These are phyloP conservation scores for Sugiyamaella castrensis DNA, from an alignment of 1,139 yeast species.

Conservation along the genomic window DNA sequence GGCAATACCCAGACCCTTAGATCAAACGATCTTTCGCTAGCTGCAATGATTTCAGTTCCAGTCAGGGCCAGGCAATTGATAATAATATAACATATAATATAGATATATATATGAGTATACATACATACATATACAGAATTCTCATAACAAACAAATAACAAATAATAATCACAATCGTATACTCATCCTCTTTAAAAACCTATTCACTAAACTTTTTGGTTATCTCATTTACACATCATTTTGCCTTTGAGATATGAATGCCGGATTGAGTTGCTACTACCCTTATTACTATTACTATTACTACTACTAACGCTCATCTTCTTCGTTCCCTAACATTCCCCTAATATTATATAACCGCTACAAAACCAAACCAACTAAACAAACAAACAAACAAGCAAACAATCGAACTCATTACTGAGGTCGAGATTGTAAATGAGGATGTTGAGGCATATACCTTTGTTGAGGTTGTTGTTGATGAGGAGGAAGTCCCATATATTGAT, in stretches of 20 bases:
- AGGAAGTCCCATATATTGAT: conserved; percentile 28
- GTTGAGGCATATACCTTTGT: conserved; percentile 27
- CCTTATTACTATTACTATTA: too few relatives aligned
- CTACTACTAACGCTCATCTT: too few relatives aligned
- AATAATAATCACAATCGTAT: background rate
- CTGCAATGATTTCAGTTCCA: too few relatives aligned
- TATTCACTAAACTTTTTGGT: too few relatives aligned
- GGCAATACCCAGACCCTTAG: too few relatives aligned
- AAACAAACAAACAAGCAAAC: conserved; percentile 4
- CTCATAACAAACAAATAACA: background rate
- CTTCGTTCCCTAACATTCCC: too few relatives aligned
- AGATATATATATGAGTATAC: background rate
- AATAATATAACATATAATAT: conserved; percentile 3
- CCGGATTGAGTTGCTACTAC: too few relatives aligned
- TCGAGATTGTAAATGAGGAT: conserved; percentile 23
- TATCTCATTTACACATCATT: too few relatives aligned
- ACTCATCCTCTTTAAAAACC: background rate
- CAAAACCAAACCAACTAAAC: background rate
- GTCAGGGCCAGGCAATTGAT: background rate
- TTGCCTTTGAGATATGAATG: too few relatives aligned
- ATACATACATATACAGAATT: too few relatives aligned
- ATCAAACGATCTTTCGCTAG: too few relatives aligned
- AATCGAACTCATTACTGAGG: conserved; percentile 16
- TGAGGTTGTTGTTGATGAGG: conserved; percentile 26
- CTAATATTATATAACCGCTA: background rate